Evolutionary conservation across 495 filamentous ascomycete species (phyloP), one percentile per base, ranked within the genome.

Genomic region (Polyplosphaeria fusca): DNA sequence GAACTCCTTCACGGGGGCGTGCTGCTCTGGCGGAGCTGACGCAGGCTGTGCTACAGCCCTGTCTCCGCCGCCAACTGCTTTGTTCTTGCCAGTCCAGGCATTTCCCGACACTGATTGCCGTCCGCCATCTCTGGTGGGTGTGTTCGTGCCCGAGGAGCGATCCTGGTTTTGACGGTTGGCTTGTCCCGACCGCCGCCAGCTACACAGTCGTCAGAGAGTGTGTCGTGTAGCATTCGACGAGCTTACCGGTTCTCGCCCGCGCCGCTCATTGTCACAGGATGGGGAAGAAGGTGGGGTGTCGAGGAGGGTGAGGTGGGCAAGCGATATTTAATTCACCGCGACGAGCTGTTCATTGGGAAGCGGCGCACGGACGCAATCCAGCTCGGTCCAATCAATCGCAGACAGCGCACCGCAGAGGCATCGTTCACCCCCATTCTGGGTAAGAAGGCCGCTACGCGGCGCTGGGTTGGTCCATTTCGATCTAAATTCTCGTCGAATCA

Each of bases 231-330:
- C n/a, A 18, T 7, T 25, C 13, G 28, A 22, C 12, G 30, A 19
- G 30, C 56, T 39, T 60, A 61, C 62, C 58, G 55, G 53, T 61
- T 65, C 57, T 65, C 62, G 24, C 61, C 61, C 52, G 56, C 52
- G 61, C 57, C 62, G 53, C 62, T 65, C 62, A 65, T 65, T 9
- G 16, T 63, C 41, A 26, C 12, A 22, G 23, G 22, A 9, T 43
- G 27, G 38, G 45, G 26, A 24, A 22, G 27, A 24, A 22, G 42
- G 38, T 50, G 42, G 46, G 48, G 48, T 19, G 52, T 19, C 41
- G 60, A 20, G 30, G 52, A 51, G n/a, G 48, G 41, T n/a, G 41
- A 52, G 47, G 38, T 19, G 35, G 27, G 25, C 19, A 13, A 38
- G 49, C 25, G 12, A 25, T 27, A 16, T 41, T 42, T 40, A 52